Base-by-base conservation (phyloP, 2,329 filamentous ascomycete species). In the Verticillium alfalfae region DNA sequence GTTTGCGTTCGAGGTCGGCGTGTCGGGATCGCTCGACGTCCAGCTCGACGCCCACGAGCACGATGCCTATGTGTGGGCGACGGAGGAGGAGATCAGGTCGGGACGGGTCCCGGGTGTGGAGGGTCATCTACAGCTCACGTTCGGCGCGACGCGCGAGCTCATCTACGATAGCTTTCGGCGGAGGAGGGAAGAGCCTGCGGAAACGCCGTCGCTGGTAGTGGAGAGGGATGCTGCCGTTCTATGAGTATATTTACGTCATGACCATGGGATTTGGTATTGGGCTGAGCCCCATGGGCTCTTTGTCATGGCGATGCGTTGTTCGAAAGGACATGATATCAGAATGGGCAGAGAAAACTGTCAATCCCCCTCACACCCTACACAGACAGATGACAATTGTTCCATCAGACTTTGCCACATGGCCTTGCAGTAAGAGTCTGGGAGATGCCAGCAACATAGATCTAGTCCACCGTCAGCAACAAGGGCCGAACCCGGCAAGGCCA, bases 1-100 rank as follows among this genome's bases (percentile, higher is more conserved):
- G 63, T 71, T 77, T 34, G 70, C 68, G 10, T 79, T 79, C 36
- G 73, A 75, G 69, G 70, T 76, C 1, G 71, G 73, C 37, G 75
- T 76, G 9, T 65, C 60, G 26, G 63, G 39, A 1, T 62, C 45
- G 12, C 65, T 66, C 7, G 16, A 9, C 10, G 75, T 79, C 31
- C 69, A 61, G 63, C 65, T 76, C 45, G 76, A 79, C 61, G 72
- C 75, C 2, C 69, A 73, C n/a, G 77, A 79, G 70, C 77, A 79
- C 64, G 71, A 74, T 68, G 71, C 70, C 22, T 78, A 64, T 60
- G 66, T 73, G 12, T 79, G 77, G 77, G 76, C 72, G 10, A 70
- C 70, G 0, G 73, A 77, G 69, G 73, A 73, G 16, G 75, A 79
- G 65, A 70, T 74, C 6, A 62, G 58, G 63, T 63, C n/a, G 7